Conservation (phyloP, 176 grass and related monocot genomes). For the Saccharum officinarum region DNA sequence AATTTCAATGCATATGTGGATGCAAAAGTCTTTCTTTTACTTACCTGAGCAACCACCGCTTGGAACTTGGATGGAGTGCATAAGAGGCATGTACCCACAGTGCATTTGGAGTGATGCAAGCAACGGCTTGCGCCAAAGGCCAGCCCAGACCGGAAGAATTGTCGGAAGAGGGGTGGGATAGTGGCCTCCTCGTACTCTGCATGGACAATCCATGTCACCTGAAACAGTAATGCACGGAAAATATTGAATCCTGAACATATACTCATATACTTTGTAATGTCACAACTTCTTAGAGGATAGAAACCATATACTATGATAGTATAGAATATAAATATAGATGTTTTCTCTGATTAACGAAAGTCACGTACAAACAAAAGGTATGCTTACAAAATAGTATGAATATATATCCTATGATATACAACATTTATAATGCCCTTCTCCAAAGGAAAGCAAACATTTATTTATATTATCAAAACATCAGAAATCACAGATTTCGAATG, state of each 20-base stretch:
- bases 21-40: not conserved
- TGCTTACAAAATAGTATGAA: not conserved
- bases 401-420: not conserved
- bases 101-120: constrained; percentile 24
- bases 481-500: not conserved
- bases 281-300: not conserved
- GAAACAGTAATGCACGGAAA: not conserved
- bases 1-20: not conserved
- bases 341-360: not conserved
- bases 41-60: not conserved
- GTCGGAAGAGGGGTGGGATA: not conserved
- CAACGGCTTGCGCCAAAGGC: constrained; percentile 40
- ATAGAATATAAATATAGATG: not conserved
- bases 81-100: constrained; percentile 14
- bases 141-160: constrained; percentile 36
- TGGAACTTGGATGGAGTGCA: not conserved
- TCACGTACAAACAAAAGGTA: not conserved
- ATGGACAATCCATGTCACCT: constrained; percentile 59
- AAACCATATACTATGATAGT: not conserved
- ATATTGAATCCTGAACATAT: not conserved
- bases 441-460: not conserved
- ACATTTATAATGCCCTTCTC: not conserved
- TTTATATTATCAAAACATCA: not conserved
- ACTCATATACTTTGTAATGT: not conserved
- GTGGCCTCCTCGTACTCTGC: constrained; percentile 21